These are phyloP conservation scores for Pseudogymnoascus sp. DNA, from an alignment of 2,329 filamentous ascomycete species.

Conservation along the genomic window DNA sequence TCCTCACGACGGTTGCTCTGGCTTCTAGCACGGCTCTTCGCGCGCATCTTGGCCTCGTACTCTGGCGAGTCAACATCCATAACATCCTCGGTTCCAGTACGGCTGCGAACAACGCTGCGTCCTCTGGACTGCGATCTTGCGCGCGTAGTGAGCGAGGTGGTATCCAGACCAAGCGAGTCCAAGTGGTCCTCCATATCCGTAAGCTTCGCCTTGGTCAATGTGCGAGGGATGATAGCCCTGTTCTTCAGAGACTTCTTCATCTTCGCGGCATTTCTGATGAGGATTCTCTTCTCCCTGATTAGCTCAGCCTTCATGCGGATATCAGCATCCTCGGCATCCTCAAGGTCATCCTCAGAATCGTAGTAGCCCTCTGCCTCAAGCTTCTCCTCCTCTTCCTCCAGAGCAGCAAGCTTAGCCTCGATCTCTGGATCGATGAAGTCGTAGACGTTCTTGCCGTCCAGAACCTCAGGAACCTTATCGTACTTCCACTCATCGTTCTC, in stretches of 20 bases:
- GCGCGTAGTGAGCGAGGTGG: slow-evolving; percentile 63
- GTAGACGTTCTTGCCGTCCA: slow-evolving; percentile 94
- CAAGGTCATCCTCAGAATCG: slow-evolving; percentile 71
- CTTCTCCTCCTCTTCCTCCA: slow-evolving; percentile 93
- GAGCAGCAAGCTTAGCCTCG: slow-evolving; percentile 78
- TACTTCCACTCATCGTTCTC: slow-evolving; percentile 90
- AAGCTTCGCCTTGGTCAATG: slow-evolving; percentile 69
- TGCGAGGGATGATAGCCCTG: slow-evolving; percentile 83
- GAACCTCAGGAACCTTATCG: slow-evolving; percentile 89
- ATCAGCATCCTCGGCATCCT: slow-evolving; percentile 83
- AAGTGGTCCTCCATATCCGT: slow-evolving; percentile 82
- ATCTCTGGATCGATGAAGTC: slow-evolving; percentile 98
- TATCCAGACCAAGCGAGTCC: slow-evolving; percentile 78
- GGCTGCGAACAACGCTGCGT: slow-evolving; percentile 58
- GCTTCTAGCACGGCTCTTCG: slow-evolving; percentile 63
- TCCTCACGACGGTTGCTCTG: slow-evolving; percentile 67
- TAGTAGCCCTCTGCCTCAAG: slow-evolving; percentile 91
- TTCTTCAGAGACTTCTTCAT: slow-evolving; percentile 98
- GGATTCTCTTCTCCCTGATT: slow-evolving; percentile 86
- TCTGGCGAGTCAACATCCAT: slow-evolving; percentile 66
- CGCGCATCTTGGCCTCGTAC: slow-evolving; percentile 54
- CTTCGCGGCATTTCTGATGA: slow-evolving; percentile 89
- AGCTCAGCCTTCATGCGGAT: slow-evolving; percentile 85
- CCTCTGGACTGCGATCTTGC: slow-evolving; percentile 65
- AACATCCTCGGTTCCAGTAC: slow-evolving; percentile 55